Evolutionary conservation across 2,329 filamentous ascomycete species (phyloP).

Genomic region (Raffaelea ambrosiae): DNA sequence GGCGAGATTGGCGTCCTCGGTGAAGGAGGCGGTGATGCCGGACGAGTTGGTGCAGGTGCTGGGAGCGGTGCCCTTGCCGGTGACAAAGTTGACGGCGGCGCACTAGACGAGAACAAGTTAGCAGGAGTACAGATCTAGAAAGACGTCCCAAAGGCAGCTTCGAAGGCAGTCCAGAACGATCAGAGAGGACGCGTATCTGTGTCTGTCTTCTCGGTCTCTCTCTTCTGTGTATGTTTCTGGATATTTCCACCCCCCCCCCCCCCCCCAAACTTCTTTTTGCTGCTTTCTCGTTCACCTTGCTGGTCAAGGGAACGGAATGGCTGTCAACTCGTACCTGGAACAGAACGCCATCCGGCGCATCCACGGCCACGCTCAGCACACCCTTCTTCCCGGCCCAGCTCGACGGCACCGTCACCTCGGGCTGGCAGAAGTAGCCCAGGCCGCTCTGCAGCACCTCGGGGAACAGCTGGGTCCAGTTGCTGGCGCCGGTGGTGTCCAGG

Average conservation of each 20-base stretch:
- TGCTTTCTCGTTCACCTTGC: no score
- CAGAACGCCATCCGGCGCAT: slow-evolving; percentile 46
- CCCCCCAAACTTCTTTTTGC: no score
- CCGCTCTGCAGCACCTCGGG: slow-evolving; percentile 46
- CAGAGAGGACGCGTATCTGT: no score
- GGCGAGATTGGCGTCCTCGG: slow-evolving; percentile 20
- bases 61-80: slow-evolving; percentile 21
- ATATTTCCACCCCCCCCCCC: no score
- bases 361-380: slow-evolving; percentile 41
- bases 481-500: slow-evolving; percentile 34
- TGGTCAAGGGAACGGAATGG: no score
- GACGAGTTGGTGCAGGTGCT: slow-evolving; percentile 29
- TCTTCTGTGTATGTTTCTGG: no score
- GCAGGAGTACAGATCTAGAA: not conserved
- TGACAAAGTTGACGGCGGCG: slow-evolving; percentile 43
- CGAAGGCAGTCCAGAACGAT: no score
- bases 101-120: not conserved
- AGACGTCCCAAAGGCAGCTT: not conserved
- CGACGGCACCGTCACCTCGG: slow-evolving; percentile 36
- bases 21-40: slow-evolving; percentile 22
- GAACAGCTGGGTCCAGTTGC: slow-evolving; percentile 47
- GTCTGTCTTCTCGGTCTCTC: no score
- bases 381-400: slow-evolving; percentile 47
- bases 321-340: slow-evolving; percentile 37
- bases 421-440: slow-evolving; percentile 45